A percentile compares a stretch with the other conserved stretches of the same genome.
Evolutionary conservation across 257 asterid species (phyloP).

Genomic region (Nicotiana paniculata): DNA sequence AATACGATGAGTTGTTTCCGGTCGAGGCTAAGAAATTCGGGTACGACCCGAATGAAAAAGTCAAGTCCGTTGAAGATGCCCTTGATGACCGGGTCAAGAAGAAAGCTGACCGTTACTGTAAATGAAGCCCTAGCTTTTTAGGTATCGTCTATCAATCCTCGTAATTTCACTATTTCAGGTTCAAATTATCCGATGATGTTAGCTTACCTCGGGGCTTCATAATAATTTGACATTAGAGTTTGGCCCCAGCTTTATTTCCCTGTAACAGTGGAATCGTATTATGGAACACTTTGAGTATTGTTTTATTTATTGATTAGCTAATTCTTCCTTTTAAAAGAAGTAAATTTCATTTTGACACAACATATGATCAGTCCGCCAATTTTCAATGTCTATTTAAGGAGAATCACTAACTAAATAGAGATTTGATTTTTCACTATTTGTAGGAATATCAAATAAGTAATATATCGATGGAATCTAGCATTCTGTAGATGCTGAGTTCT

Average conservation of each 20-base stretch:
- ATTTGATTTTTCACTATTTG: neutral
- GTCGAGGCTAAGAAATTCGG: constrained; percentile 76
- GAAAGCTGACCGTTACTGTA: constrained; percentile 97
- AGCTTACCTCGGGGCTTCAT: neutral
- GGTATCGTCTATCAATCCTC: neutral
- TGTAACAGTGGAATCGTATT: neutral
- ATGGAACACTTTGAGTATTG: neutral
- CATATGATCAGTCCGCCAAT: neutral
- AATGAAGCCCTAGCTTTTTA: constrained; percentile 27
- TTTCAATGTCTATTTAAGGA: neutral
- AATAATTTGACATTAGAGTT: neutral
- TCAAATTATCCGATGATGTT: neutral
- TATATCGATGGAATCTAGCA: neutral
- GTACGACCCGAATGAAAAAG: constrained; percentile 68
- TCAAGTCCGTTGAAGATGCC: constrained; percentile 78
- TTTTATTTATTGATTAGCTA: neutral
- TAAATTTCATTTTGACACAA: neutral
- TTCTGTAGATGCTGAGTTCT: constrained; percentile 5
- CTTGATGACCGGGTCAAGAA: constrained; percentile 91
- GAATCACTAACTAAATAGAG: neutral
- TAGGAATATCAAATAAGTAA: neutral
- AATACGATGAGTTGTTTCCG: constrained; percentile 89
- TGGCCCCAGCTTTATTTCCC: neutral
- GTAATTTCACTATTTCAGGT: neutral
- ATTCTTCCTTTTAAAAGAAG: neutral